These are phyloP conservation scores for Cutaneotrichosporon daszewskae DNA, from an alignment of 1,284 basidiomycete species.

Conservation along the genomic window DNA sequence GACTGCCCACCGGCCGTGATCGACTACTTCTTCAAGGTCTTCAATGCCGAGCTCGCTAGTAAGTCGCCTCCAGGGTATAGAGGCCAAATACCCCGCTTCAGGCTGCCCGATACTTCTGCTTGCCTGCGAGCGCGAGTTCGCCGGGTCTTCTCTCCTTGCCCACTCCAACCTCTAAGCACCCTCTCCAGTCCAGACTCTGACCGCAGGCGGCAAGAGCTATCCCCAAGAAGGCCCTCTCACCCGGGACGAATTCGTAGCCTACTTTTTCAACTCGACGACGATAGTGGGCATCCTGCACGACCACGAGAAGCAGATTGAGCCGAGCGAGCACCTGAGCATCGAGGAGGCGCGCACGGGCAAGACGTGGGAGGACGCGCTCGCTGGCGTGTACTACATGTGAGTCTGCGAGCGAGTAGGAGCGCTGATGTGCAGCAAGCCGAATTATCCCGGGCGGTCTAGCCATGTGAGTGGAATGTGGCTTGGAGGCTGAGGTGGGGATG, in stretches of 20 bases:
- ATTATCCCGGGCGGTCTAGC: conserved; percentile 86
- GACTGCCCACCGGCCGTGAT: conserved; percentile 56
- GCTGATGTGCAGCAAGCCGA: conserved; percentile 63
- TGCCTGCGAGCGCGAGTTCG: too few relatives aligned
- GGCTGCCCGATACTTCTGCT: too few relatives aligned
- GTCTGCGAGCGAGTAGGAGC: conserved; percentile 7
- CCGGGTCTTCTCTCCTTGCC: too few relatives aligned
- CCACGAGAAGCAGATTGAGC: conserved; percentile 22
- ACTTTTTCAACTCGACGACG: conserved; percentile 70
- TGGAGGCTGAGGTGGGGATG: too few relatives aligned
- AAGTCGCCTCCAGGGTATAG: too few relatives aligned
- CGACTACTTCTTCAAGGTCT: conserved; percentile 59
- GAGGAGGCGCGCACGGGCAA: conserved; percentile 43
- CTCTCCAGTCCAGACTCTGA: not conserved
- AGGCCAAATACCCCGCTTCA: too few relatives aligned
- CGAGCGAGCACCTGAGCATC: conserved; percentile 14
- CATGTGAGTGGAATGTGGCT: conserved; percentile 64
- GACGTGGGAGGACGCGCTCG: conserved; percentile 63
- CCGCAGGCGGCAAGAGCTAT: conserved; percentile 62
- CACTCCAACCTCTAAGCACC: too few relatives aligned
- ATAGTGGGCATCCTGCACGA: conserved; percentile 60
- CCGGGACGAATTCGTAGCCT: conserved; percentile 56
- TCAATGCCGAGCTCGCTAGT: conserved; percentile 66
- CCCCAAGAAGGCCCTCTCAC: conserved; percentile 66
- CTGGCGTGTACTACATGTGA: conserved; percentile 76